These are phyloP conservation scores for Erysimum cheiranthoides DNA, from an alignment of 345 rosid species.

Conservation along the genomic window DNA sequence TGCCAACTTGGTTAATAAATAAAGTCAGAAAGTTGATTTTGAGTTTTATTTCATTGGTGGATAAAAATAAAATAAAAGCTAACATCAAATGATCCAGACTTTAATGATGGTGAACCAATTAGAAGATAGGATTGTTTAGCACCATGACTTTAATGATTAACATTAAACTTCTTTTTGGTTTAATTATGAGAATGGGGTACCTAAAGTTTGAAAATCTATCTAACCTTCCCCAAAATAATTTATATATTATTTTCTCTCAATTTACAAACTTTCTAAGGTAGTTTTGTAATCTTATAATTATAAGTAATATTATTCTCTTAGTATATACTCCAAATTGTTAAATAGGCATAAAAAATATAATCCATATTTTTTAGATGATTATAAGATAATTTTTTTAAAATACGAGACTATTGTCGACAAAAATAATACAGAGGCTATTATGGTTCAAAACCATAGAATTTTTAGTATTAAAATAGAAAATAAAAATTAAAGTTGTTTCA, in stretches of 20 bases:
- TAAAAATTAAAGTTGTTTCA: too few species aligned
- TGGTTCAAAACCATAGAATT: too few species aligned
- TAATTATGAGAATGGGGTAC: background rate
- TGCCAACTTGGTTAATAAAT: slow-evolving; percentile 36
- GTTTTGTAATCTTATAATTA: background rate
- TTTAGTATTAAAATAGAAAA: too few species aligned
- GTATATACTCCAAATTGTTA: background rate
- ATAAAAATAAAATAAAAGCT: background rate
- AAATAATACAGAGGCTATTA: too few species aligned
- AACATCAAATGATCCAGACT: slow-evolving; percentile 16
- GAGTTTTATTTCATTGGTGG: slow-evolving; percentile 26
- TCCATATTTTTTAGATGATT: too few species aligned
- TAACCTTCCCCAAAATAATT: background rate
- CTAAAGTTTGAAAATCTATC: background rate
- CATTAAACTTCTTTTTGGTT: slow-evolving; percentile 11
- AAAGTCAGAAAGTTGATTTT: slow-evolving; percentile 5
- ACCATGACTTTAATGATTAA: slow-evolving; percentile 32
- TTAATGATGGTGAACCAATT: slow-evolving; percentile 29
- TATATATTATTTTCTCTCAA: too few species aligned
- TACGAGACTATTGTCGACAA: too few species aligned
- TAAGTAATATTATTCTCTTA: background rate
- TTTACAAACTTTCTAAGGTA: too few species aligned
- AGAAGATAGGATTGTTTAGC: slow-evolving; percentile 20
- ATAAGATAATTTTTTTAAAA: too few species aligned
- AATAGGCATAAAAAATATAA: background rate